Percentiles rank a stretch among this genome's conserved stretches.
phyloP scores from a whole-genome alignment of 257 asterid genomes.

The Solanum lignicaule region DNA sequence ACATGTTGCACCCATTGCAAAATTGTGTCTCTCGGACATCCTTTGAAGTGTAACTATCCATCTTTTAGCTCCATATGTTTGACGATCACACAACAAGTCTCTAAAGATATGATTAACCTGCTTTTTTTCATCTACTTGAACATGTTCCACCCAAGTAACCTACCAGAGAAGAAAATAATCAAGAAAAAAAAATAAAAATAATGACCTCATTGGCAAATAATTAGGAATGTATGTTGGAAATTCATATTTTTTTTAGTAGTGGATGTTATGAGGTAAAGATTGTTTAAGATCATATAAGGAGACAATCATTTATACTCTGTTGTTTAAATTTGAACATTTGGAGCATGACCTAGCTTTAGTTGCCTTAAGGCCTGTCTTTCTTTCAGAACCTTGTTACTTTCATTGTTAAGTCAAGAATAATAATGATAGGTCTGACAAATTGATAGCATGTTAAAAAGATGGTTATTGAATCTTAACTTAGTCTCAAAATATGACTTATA shows the following conservation, averaged over 20 bases:
- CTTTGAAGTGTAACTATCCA: constrained; percentile 54
- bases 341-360: background rate
- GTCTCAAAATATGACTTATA: background rate
- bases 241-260: background rate
- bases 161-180: background rate
- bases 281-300: background rate
- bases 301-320: background rate
- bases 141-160: constrained; percentile 85
- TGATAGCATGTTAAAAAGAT: background rate
- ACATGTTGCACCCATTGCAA: constrained; percentile 20
- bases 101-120: constrained; percentile 42
- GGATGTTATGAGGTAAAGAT: background rate
- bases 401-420: background rate
- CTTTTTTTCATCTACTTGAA: constrained; percentile 59
- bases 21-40: constrained; percentile 51
- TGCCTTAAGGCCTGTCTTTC: too few relatives aligned
- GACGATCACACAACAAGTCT: constrained; percentile 36
- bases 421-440: background rate
- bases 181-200: background rate
- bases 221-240: background rate
- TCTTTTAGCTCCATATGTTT: constrained; percentile 67
- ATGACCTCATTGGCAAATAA: background rate
- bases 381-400: too few relatives aligned
- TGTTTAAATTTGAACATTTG: background rate
- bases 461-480: background rate